Conservation (phyloP, 2,329 filamentous ascomycete species). For the Calonectria multiphialidica region DNA sequence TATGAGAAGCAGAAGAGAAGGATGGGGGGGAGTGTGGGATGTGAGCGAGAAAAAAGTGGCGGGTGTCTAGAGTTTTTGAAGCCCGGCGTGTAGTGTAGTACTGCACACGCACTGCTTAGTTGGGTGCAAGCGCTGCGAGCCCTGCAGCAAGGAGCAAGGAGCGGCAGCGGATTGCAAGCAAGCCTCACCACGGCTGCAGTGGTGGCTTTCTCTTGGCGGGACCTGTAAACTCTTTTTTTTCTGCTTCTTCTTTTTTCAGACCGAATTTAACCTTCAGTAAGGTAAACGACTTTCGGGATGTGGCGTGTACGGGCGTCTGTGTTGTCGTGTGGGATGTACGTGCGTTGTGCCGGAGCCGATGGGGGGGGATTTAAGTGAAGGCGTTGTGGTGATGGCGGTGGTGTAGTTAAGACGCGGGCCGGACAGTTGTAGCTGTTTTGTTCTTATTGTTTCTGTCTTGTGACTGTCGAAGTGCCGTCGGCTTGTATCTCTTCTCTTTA, state of each 20-base stretch:
- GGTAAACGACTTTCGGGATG: no score
- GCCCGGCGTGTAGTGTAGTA: neutral
- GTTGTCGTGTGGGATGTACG: neutral
- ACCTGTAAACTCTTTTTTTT: neutral
- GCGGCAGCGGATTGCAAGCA: neutral
- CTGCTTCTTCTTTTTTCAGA: neutral
- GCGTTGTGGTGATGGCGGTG: neutral
- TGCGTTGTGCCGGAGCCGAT: neutral
- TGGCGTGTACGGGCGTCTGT: neutral
- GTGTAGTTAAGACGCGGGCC: neutral
- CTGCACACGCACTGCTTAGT: neutral
- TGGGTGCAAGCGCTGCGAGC: conserved; percentile 1
- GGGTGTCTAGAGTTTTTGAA: conserved; percentile 6
- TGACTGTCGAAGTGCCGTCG: neutral
- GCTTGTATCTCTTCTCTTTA: neutral
- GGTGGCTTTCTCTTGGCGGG: neutral
- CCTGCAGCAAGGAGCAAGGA: conserved; percentile 6
- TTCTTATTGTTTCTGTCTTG: neutral
- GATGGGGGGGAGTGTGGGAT: conserved; percentile 6
- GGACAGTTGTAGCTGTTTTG: neutral
- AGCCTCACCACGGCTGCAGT: neutral
- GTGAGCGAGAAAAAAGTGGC: conserved; percentile 1
- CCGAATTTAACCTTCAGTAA: no score
- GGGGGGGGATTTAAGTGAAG: neutral
- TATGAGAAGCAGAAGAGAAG: conserved; percentile 4